Percentiles rank a stretch among this genome's conserved stretches.
Evolutionary conservation across 2,329 filamentous ascomycete genomes (phyloP).

Genomic region (Phoma sp.): DNA sequence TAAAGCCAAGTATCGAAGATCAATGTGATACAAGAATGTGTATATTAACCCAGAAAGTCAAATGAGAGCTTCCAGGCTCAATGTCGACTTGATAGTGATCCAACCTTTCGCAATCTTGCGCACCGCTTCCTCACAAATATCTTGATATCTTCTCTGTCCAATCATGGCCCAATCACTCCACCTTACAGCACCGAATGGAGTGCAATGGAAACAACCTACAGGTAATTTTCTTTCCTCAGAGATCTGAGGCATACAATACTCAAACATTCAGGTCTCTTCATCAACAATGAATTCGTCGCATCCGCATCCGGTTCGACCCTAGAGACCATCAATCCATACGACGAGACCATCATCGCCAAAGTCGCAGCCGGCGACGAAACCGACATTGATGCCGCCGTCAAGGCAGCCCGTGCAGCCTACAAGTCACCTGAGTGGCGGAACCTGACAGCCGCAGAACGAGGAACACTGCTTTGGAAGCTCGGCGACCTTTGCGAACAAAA

Average conservation of each 20-base stretch:
- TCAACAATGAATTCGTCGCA: constrained; percentile 53
- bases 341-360: constrained; percentile 37
- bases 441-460: constrained; percentile 24
- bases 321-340: constrained; percentile 22
- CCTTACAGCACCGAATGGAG: constrained; percentile 49
- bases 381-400: constrained; percentile 45
- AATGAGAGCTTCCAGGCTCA: too few species aligned
- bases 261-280: constrained; percentile 41
- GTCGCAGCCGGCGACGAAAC: constrained; percentile 41
- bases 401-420: constrained; percentile 37
- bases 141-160: background rate
- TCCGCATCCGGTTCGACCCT: constrained; percentile 26
- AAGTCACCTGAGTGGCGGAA: constrained; percentile 30
- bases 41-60: too few species aligned
- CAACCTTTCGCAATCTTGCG: too few species aligned
- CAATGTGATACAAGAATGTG: too few species aligned
- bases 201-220: constrained; percentile 46
- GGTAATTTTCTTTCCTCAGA: constrained; percentile 18
- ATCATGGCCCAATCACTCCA: constrained; percentile 25
- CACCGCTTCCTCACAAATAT: too few species aligned
- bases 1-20: too few species aligned
- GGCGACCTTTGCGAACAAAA: constrained; percentile 36
- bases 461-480: constrained; percentile 29
- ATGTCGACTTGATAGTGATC: too few species aligned
- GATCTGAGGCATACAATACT: too few species aligned